phyloP scores from a whole-genome alignment of 2,329 filamentous ascomycete genomes.

The Sarocladiaceae sp. region DNA sequence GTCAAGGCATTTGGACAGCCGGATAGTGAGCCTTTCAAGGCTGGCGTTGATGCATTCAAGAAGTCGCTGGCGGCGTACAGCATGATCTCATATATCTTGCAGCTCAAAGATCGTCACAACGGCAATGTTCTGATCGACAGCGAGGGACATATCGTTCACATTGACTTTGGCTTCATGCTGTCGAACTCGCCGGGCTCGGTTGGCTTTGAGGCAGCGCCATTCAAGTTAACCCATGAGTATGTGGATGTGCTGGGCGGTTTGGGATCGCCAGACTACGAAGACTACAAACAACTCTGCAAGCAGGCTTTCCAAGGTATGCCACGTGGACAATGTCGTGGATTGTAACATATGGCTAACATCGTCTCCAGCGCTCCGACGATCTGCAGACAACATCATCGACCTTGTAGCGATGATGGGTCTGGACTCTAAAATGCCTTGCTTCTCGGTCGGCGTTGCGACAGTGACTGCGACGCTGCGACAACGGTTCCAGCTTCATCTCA shows the following conservation, averaged over 20 bases:
- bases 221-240: slow-evolving; percentile 82
- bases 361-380: slow-evolving; percentile 60
- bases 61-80: slow-evolving; percentile 79
- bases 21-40: slow-evolving; percentile 62
- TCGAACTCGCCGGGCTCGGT: slow-evolving; percentile 80
- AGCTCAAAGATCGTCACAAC: slow-evolving; percentile 82
- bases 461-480: slow-evolving; percentile 64
- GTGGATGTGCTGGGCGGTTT: slow-evolving; percentile 75
- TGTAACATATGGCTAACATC: slow-evolving; percentile 13
- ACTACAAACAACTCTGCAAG: slow-evolving; percentile 75
- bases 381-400: slow-evolving; percentile 75
- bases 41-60: slow-evolving; percentile 72
- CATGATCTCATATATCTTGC: slow-evolving; percentile 75
- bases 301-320: slow-evolving; percentile 69
- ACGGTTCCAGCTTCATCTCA: slow-evolving; percentile 75
- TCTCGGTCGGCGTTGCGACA: slow-evolving; percentile 64
- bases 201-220: slow-evolving; percentile 79
- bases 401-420: slow-evolving; percentile 79
- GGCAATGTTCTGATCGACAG: slow-evolving; percentile 82
- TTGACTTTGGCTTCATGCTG: slow-evolving; percentile 86
- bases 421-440: slow-evolving; percentile 81
- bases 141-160: slow-evolving; percentile 80
- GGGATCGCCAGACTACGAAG: slow-evolving; percentile 61
- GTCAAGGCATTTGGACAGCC: slow-evolving; percentile 69
- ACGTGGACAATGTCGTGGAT: neutral